Conservation (phyloP, 345 rosid genomes). For the Dovyalis caffra region DNA sequence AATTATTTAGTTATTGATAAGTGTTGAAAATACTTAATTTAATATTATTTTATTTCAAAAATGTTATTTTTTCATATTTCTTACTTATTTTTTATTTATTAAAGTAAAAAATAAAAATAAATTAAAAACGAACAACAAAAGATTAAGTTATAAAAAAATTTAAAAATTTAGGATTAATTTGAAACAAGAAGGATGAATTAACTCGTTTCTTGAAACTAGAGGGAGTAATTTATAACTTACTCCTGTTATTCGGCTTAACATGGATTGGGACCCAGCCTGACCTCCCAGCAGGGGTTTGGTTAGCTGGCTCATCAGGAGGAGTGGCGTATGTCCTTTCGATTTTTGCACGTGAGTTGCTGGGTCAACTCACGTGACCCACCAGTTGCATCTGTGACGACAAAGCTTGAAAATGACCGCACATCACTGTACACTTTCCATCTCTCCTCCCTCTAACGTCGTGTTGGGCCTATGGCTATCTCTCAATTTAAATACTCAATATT, state of each 20-base stretch:
- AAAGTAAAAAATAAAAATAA: too few relatives aligned
- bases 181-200: too few relatives aligned
- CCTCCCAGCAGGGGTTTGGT: not conserved
- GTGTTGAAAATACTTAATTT: too few relatives aligned
- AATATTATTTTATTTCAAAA: too few relatives aligned
- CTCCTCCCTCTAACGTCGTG: not conserved
- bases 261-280: not conserved
- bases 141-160: too few relatives aligned
- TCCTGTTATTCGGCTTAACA: not conserved
- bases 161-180: too few relatives aligned
- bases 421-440: constrained; percentile 7
- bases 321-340: constrained; percentile 11
- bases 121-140: too few relatives aligned
- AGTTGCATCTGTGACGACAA: constrained; percentile 26
- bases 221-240: not conserved
- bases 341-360: constrained; percentile 45
- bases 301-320: not conserved
- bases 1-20: too few relatives aligned
- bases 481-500: not conserved
- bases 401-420: constrained; percentile 29
- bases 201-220: too few relatives aligned
- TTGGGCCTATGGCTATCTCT: not conserved
- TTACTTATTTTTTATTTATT: too few relatives aligned
- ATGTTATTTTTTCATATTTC: too few relatives aligned
- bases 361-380: constrained; percentile 44